Evolutionary conservation across 2,329 filamentous ascomycete species (phyloP).

Genomic region (Zymoseptoria passerinii): DNA sequence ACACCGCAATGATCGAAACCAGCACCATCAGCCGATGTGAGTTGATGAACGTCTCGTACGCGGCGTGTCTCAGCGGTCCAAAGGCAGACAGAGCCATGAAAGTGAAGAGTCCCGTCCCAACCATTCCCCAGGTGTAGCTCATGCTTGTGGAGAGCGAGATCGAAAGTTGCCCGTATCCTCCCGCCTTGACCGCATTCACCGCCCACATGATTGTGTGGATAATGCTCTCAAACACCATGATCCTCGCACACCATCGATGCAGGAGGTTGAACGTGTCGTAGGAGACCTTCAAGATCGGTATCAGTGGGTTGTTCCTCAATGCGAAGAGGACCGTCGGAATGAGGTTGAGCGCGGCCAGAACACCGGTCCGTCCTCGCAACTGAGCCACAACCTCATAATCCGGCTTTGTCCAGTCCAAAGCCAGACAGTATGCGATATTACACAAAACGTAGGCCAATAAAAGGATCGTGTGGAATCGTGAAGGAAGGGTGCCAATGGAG

Average conservation of each 20-base stretch:
- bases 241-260: slow-evolving; percentile 73
- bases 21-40: slow-evolving; percentile 70
- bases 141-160: slow-evolving; percentile 48
- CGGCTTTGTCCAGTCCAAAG: slow-evolving; percentile 48
- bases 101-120: slow-evolving; percentile 52
- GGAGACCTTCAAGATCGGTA: slow-evolving; percentile 70
- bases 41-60: slow-evolving; percentile 94
- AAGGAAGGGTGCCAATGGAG: slow-evolving; percentile 68
- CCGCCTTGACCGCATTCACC: slow-evolving; percentile 53
- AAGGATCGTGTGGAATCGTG: slow-evolving; percentile 66
- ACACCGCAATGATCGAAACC: slow-evolving; percentile 61
- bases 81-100: slow-evolving; percentile 62
- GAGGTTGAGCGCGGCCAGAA: slow-evolving; percentile 80
- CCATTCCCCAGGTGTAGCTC: slow-evolving; percentile 59
- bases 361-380: slow-evolving; percentile 76
- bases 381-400: slow-evolving; percentile 56
- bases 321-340: slow-evolving; percentile 83
- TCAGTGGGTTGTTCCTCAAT: slow-evolving; percentile 87
- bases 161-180: slow-evolving; percentile 53
- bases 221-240: slow-evolving; percentile 60
- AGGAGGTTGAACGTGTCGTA: slow-evolving; percentile 95
- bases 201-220: slow-evolving; percentile 67
- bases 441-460: slow-evolving; percentile 59
- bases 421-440: slow-evolving; percentile 70
- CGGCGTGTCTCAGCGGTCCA: slow-evolving; percentile 80